Conservation (phyloP, 176 grass and related monocot genomes). For the Carex pumila region DNA sequence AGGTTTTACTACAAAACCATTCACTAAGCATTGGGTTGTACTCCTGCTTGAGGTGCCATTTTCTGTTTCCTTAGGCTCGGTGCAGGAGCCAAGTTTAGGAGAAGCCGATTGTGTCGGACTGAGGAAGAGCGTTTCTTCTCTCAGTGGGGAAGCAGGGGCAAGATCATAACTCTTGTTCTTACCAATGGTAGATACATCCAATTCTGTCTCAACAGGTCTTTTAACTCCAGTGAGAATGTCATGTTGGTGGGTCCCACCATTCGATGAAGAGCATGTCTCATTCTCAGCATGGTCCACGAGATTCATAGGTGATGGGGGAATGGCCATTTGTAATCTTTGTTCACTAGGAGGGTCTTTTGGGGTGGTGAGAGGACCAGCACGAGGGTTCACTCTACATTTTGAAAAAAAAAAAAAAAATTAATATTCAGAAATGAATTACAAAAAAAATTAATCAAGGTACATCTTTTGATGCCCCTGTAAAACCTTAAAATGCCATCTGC, state of each 20-base stretch:
- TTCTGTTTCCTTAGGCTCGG: conserved; percentile 23
- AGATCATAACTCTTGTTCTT: conserved; percentile 18
- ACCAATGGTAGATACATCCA: conserved; percentile 14
- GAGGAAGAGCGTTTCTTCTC: conserved; percentile 31
- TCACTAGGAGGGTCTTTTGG: conserved; percentile 18
- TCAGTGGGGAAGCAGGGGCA: conserved; percentile 42
- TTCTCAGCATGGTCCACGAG: background rate
- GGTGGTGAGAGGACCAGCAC: conserved; percentile 20
- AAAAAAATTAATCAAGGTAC: background rate
- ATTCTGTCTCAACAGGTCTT: conserved; percentile 26
- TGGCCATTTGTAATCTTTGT: background rate
- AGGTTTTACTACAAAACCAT: conserved; percentile 30
- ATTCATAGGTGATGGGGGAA: background rate
- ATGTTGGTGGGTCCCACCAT: conserved; percentile 1
- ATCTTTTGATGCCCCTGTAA: background rate
- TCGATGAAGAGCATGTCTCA: background rate
- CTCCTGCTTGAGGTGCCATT: conserved; percentile 8
- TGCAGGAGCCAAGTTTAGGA: background rate
- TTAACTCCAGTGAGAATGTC: conserved; percentile 5
- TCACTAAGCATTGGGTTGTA: conserved; percentile 2
- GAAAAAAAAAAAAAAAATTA: background rate
- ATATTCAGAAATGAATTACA: background rate
- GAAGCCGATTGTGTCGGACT: conserved; percentile 1
- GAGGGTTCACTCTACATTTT: conserved; percentile 5
- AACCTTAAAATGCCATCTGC: background rate